These are phyloP conservation scores for Pharus latifolius DNA, from an alignment of 176 grass and related monocot genomes.

Conservation along the genomic window DNA sequence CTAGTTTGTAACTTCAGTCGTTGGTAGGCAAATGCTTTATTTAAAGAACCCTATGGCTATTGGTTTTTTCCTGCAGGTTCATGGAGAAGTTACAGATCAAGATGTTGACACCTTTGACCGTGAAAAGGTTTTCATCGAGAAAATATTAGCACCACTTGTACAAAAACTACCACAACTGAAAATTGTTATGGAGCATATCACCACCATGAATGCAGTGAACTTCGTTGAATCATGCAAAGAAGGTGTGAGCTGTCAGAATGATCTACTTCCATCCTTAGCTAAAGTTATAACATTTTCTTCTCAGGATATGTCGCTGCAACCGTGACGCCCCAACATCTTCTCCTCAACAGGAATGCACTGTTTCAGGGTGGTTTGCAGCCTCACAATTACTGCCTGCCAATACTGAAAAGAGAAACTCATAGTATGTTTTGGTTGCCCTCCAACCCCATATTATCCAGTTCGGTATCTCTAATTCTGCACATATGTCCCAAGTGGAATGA, in stretches of 20 bases:
- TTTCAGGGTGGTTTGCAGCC: slow-evolving; percentile 93
- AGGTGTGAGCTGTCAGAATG: slow-evolving; percentile 26
- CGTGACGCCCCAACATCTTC: slow-evolving; percentile 88
- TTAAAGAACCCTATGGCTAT: background rate
- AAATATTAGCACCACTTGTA: slow-evolving; percentile 63
- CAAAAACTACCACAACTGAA: slow-evolving; percentile 64
- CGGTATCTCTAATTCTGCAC: background rate
- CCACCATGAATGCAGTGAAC: slow-evolving; percentile 75
- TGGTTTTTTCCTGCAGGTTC: slow-evolving; percentile 54
- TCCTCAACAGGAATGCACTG: slow-evolving; percentile 88
- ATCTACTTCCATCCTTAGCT: background rate
- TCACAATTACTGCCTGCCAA: slow-evolving; percentile 89
- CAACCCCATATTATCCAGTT: background rate
- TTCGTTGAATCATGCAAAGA: slow-evolving; percentile 73
- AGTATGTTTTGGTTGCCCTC: slow-evolving; percentile 42
- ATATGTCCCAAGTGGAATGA: background rate
- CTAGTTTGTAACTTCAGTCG: background rate
- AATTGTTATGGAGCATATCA: slow-evolving; percentile 87
- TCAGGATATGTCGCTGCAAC: slow-evolving; percentile 80
- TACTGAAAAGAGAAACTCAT: slow-evolving; percentile 88
- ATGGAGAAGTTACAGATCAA: slow-evolving; percentile 90
- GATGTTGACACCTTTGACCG: slow-evolving; percentile 90
- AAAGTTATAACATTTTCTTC: background rate
- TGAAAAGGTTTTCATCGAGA: slow-evolving; percentile 85
- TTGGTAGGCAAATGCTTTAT: background rate